Evolutionary conservation across 805 yeast genomes (phyloP).

Genomic region (Candida morakotiae): DNA sequence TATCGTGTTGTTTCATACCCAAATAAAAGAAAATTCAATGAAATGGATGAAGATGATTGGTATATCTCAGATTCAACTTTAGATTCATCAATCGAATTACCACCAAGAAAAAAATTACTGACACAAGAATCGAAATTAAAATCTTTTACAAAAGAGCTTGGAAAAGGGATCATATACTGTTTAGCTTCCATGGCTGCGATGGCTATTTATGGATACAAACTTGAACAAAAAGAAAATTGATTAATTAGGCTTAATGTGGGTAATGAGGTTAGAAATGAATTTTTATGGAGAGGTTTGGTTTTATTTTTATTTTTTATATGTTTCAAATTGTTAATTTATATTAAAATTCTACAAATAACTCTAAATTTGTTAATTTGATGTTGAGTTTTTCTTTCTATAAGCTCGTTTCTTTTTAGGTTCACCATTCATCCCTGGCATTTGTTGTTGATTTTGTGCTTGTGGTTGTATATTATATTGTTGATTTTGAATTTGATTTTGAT

Average conservation of each 20-base stretch:
- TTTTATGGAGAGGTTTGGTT: not conserved
- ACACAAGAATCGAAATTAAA: conserved; percentile 9
- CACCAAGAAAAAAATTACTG: conserved; percentile 9
- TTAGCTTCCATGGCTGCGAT: conserved; percentile 29
- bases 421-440: conserved; percentile 9
- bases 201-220: conserved; percentile 32
- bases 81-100: not conserved
- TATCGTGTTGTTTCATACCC: not conserved
- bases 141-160: conserved; percentile 24
- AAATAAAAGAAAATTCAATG: conserved; percentile 3
- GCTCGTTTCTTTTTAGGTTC: conserved; percentile 11
- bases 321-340: not conserved
- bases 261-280: no score
- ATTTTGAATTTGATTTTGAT: no score
- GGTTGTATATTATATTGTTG: conserved; percentile 11
- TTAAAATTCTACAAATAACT: not conserved
- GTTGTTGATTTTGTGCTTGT: conserved; percentile 13
- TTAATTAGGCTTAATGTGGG: not conserved
- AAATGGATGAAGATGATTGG: conserved; percentile 2
- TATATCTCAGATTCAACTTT: not conserved
- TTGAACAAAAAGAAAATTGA: conserved; percentile 2
- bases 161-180: conserved; percentile 29
- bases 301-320: not conserved
- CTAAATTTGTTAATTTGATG: conserved; percentile 1
- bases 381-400: conserved; percentile 12